phyloP scores from a whole-genome alignment of 2,329 filamentous ascomycete species.

The Dactylonectria estremocensis region DNA sequence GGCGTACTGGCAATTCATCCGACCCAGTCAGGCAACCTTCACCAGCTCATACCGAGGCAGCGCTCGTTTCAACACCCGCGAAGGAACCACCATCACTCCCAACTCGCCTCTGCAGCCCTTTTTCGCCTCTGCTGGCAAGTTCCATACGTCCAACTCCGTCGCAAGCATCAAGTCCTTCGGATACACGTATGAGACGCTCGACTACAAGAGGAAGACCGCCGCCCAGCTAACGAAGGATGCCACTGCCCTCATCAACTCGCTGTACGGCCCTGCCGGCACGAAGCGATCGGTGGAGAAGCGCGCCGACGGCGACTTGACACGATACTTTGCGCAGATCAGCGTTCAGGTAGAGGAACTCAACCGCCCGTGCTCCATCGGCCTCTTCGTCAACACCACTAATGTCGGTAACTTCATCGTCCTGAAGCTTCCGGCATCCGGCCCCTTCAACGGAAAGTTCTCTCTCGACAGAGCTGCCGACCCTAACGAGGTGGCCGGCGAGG shows the following conservation, averaged over 20 bases:
- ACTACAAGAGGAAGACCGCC: slow-evolving; percentile 52
- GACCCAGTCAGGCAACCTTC: slow-evolving; percentile 55
- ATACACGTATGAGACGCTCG: slow-evolving; percentile 59
- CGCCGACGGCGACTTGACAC: slow-evolving; percentile 38
- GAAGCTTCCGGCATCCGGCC: slow-evolving; percentile 52
- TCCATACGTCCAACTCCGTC: slow-evolving; percentile 60
- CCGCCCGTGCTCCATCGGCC: slow-evolving; percentile 53
- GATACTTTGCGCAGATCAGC: slow-evolving; percentile 54
- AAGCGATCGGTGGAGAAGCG: slow-evolving; percentile 22
- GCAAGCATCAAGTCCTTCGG: slow-evolving; percentile 53
- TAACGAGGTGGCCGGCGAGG: slow-evolving; percentile 61
- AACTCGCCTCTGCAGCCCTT: slow-evolving; percentile 67
- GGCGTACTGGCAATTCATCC: slow-evolving; percentile 66
- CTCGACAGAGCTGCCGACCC: slow-evolving; percentile 76
- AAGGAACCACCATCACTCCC: slow-evolving; percentile 58
- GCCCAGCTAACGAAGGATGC: slow-evolving; percentile 42
- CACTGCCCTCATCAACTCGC: slow-evolving; percentile 52
- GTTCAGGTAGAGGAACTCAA: slow-evolving; percentile 55
- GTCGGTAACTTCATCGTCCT: slow-evolving; percentile 57
- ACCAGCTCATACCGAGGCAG: slow-evolving; percentile 51
- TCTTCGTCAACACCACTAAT: slow-evolving; percentile 52
- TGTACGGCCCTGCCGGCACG: slow-evolving; percentile 46
- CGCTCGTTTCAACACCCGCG: slow-evolving; percentile 58
- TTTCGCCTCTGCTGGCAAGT: slow-evolving; percentile 55
- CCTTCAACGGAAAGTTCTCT: slow-evolving; percentile 53